Conservation (phyloP, 768 basidiomycete species). For the Jaapia argillacea region DNA sequence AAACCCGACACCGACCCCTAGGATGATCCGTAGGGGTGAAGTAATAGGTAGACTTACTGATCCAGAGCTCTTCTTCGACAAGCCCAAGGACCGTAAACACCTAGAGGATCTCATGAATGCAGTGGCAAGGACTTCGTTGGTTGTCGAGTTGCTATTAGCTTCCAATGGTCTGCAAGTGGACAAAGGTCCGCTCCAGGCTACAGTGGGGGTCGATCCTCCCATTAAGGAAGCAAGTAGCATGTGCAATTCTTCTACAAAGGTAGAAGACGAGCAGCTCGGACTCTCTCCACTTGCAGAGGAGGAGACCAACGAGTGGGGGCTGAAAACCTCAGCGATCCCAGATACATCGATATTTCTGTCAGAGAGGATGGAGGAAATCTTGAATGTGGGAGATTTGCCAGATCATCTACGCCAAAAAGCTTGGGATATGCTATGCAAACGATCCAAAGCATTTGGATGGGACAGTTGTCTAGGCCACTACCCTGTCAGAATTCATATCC, state of each 20-base stretch:
- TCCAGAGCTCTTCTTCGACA: not conserved
- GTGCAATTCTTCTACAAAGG: too few relatives aligned
- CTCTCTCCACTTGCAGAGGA: not conserved
- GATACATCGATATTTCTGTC: slow-evolving; percentile 9
- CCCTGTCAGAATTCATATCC: not conserved
- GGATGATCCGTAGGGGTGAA: not conserved
- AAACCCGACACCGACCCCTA: not conserved
- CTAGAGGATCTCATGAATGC: too few relatives aligned
- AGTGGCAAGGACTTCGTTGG: not conserved
- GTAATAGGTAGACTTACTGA: not conserved
- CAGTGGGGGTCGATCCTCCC: not conserved
- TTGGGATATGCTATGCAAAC: slow-evolving; percentile 13
- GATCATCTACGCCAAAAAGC: slow-evolving; percentile 10
- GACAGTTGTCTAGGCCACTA: not conserved
- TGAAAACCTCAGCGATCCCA: slow-evolving; percentile 1
- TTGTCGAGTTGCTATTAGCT: not conserved
- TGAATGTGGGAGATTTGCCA: slow-evolving; percentile 10
- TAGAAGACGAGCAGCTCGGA: too few relatives aligned
- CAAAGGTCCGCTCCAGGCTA: not conserved
- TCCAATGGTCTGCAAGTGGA: not conserved
- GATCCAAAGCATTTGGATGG: slow-evolving; percentile 3
- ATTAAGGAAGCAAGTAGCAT: not conserved
- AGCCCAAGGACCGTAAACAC: too few relatives aligned
- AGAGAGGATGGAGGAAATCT: slow-evolving; percentile 8
- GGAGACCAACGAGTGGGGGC: not conserved